These are phyloP conservation scores for Cytospora piceicola DNA, from an alignment of 2,329 filamentous ascomycete species.

Conservation along the genomic window DNA sequence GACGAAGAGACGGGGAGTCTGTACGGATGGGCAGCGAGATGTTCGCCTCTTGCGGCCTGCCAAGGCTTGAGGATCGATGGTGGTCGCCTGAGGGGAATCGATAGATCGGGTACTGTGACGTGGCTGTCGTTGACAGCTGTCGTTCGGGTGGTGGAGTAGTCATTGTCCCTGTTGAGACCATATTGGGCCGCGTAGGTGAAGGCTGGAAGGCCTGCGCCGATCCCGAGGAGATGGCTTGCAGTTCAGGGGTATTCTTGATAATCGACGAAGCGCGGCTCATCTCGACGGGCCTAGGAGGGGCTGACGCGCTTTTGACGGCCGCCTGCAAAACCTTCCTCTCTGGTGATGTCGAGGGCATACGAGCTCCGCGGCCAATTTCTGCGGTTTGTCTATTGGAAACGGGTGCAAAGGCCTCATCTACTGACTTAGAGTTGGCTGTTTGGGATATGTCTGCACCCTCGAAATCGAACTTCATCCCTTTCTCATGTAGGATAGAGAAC, in stretches of 20 bases:
- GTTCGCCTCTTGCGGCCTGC: slow-evolving; percentile 40
- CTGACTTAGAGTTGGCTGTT: slow-evolving; percentile 63
- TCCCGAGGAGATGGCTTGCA: slow-evolving; percentile 60
- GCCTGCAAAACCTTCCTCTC: slow-evolving; percentile 41
- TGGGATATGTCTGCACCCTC: slow-evolving; percentile 60
- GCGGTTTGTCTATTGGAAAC: slow-evolving; percentile 37
- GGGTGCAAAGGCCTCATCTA: slow-evolving; percentile 75
- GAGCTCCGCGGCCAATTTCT: slow-evolving; percentile 40
- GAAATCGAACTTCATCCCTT: slow-evolving; percentile 84
- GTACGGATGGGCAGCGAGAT: slow-evolving; percentile 30
- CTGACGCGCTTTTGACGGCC: slow-evolving; percentile 45
- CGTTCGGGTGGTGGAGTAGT: slow-evolving; percentile 63
- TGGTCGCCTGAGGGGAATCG: slow-evolving; percentile 48
- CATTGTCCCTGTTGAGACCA: slow-evolving; percentile 75
- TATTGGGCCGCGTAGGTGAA: slow-evolving; percentile 40
- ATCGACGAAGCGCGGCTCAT: slow-evolving; percentile 67
- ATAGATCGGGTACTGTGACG: slow-evolving; percentile 48
- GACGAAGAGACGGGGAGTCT: slow-evolving; percentile 32
- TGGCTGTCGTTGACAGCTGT: slow-evolving; percentile 40
- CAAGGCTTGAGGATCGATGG: slow-evolving; percentile 46
- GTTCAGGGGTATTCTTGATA: slow-evolving; percentile 64
- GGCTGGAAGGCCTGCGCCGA: slow-evolving; percentile 41
- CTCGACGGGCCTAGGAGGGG: slow-evolving; percentile 48
- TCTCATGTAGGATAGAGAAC: slow-evolving; percentile 86
- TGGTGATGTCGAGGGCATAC: slow-evolving; percentile 34